Percentiles rank a stretch among this genome's conserved stretches.
Conservation (phyloP, 2,329 filamentous ascomycete species). For the Annulohypoxylon truncatum region DNA sequence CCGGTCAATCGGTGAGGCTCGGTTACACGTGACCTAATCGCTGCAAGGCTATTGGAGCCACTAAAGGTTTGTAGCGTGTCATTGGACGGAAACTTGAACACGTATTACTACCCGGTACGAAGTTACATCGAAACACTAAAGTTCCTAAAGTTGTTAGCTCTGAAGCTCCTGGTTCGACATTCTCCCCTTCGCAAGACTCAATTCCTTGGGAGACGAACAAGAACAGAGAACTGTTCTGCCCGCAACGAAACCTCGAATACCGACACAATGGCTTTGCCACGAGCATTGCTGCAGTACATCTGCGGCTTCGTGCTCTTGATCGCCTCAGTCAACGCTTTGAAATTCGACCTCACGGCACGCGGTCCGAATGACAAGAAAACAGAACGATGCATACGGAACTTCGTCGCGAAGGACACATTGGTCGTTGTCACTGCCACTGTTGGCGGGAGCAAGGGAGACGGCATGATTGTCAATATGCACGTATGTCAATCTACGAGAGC, state of each 20-base stretch:
- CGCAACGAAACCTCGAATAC: conserved; percentile 3
- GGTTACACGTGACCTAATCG: conserved; percentile 26
- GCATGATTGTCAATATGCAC: conserved; percentile 93
- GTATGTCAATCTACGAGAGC: conserved; percentile 61
- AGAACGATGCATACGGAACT: conserved; percentile 96
- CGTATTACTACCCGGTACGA: conserved; percentile 38
- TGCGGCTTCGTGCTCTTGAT: conserved; percentile 69
- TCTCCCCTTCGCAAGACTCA: conserved; percentile 28
- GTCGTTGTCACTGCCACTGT: conserved; percentile 95
- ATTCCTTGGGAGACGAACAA: conserved; percentile 8
- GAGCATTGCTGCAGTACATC: conserved; percentile 67
- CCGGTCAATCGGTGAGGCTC: conserved; percentile 17
- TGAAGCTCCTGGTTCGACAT: conserved; percentile 8
- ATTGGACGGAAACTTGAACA: conserved; percentile 40
- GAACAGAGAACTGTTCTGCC: background rate
- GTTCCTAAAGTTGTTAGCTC: conserved; percentile 25
- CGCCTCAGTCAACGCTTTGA: conserved; percentile 74
- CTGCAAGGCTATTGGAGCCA: conserved; percentile 32
- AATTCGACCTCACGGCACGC: conserved; percentile 89
- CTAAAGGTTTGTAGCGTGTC: background rate
- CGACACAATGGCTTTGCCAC: conserved; percentile 61
- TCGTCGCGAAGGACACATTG: conserved; percentile 89
- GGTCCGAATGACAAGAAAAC: conserved; percentile 67
- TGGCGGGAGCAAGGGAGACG: conserved; percentile 87
- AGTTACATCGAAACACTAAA: conserved; percentile 17